Evolutionary conservation across 108 stramenopile species (phyloP), one percentile per base, ranked within the genome.

Genomic region (Cyclotella choctawhatcheeana): DNA sequence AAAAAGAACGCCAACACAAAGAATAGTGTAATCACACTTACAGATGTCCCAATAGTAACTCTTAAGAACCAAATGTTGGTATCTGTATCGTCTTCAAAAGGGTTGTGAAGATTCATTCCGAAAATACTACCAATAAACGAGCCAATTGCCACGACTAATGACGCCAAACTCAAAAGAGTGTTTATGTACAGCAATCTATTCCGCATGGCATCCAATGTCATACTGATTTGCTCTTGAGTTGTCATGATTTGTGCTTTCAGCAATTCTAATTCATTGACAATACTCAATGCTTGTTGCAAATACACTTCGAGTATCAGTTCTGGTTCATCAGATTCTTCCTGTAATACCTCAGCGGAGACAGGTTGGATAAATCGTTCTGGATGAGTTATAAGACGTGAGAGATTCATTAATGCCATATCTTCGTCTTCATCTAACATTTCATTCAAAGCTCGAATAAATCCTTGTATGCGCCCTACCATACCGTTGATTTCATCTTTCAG

Each of bases 401-500:
- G 61, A 64, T 96, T 96, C 93, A 93, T 93, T 44, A 96, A 62
- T 35, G 95, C 83, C 89, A 96, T 85, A 58, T 93, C 95, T 61
- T 96, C 92, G 34, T 93, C 87, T 26, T 96, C 95, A 34, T 93
- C 91, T 24, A 96, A 53, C 3, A 96, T 69, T 16, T 73, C 64
- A 64, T 89, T 86, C 64, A 96, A 69, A 1, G 95, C 91, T 7
- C 88, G 81, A 18, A 87, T 81, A 56, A 96, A 93, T 37, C 95
- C 95, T 34, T 87, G 68, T 2, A 89, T 86, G 25, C 95, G 78
- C 1, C 85, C 80, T 58, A 73, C 81, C 88, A 96, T 90, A 65
- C 82, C 78, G 35, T 73, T 71, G 17, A 93, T 82, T 16, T 84
- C 80, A 63, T 93, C 88, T 70, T 96, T 96, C 21, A 91, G 79